Percentiles rank a stretch among this genome's conserved stretches.
Evolutionary conservation across 2,329 filamentous ascomycete genomes (phyloP).

Genomic region (Didymella exigua): DNA sequence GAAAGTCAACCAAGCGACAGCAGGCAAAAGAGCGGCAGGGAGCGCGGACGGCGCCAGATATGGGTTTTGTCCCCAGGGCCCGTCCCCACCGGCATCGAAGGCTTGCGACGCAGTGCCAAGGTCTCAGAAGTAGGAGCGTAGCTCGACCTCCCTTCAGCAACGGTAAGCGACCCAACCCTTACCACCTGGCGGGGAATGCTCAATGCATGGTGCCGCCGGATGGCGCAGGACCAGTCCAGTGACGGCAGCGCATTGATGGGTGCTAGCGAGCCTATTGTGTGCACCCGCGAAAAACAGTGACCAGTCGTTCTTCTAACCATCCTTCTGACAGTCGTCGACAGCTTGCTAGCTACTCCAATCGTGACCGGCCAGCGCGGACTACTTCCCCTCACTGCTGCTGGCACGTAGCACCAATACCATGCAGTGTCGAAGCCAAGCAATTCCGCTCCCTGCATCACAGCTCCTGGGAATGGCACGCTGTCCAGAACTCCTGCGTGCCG

Average conservation of each 20-base stretch:
- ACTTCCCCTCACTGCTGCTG: conserved; percentile 11
- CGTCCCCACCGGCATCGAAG: conserved; percentile 15
- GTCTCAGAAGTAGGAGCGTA: conserved; percentile 16
- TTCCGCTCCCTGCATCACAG: conserved; percentile 8
- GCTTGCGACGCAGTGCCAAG: conserved; percentile 13
- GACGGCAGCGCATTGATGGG: neutral
- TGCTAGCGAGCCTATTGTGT: conserved; percentile 6
- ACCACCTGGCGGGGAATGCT: conserved; percentile 9
- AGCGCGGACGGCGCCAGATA: conserved; percentile 15
- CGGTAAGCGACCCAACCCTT: neutral
- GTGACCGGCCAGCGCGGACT: neutral
- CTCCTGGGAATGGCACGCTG: neutral
- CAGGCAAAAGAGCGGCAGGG: neutral
- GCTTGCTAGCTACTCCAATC: neutral
- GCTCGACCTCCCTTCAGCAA: conserved; percentile 18
- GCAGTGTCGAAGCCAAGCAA: conserved; percentile 15
- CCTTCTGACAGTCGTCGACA: conserved; percentile 6
- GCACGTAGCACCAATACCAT: conserved; percentile 17
- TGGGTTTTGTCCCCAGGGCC: conserved; percentile 5
- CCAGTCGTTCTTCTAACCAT: neutral
- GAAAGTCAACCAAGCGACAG: neutral
- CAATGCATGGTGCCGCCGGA: conserved; percentile 14
- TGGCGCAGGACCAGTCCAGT: neutral
- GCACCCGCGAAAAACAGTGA: neutral
- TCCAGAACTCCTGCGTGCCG: neutral